Conservation (phyloP, 2,329 filamentous ascomycete species). For the Sclerotinia minor region DNA sequence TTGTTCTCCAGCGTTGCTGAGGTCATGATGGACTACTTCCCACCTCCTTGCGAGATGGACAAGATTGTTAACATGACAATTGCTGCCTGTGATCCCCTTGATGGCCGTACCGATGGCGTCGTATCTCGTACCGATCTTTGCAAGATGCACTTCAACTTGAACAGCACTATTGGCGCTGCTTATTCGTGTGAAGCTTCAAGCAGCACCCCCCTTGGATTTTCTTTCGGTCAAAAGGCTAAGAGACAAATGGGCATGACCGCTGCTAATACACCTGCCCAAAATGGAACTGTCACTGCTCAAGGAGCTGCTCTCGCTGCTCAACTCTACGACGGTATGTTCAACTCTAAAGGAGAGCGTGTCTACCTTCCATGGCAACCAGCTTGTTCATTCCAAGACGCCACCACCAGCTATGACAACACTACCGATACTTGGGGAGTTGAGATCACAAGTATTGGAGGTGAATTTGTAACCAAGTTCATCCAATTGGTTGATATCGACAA, state of each 20-base stretch:
- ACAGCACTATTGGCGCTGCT: constrained; percentile 46
- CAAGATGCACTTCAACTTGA: constrained; percentile 48
- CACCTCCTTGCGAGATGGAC: constrained; percentile 49
- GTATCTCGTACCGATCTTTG: constrained; percentile 52
- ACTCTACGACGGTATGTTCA: constrained; percentile 43
- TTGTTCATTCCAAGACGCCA: constrained; percentile 20
- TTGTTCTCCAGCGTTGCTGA: constrained; percentile 45
- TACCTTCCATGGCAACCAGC: constrained; percentile 44
- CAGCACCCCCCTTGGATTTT: background rate
- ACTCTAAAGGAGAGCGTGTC: constrained; percentile 42
- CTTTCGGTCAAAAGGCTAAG: constrained; percentile 17
- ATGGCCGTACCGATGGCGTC: constrained; percentile 56
- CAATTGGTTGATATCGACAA: constrained; percentile 46
- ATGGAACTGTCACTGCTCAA: constrained; percentile 34
- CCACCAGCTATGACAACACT: constrained; percentile 12
- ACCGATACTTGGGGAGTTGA: constrained; percentile 40
- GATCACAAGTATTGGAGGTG: constrained; percentile 42
- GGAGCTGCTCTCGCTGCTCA: constrained; percentile 42
- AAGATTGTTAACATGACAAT: constrained; percentile 58
- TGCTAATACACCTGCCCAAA: constrained; percentile 30
- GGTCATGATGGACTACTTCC: constrained; percentile 46
- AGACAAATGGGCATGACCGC: constrained; percentile 3
- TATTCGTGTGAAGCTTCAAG: constrained; percentile 47
- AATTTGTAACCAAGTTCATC: constrained; percentile 47
- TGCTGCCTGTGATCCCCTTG: constrained; percentile 54